Conservation (phyloP, 108 stramenopile species). For the Schizochytrium sp. region DNA sequence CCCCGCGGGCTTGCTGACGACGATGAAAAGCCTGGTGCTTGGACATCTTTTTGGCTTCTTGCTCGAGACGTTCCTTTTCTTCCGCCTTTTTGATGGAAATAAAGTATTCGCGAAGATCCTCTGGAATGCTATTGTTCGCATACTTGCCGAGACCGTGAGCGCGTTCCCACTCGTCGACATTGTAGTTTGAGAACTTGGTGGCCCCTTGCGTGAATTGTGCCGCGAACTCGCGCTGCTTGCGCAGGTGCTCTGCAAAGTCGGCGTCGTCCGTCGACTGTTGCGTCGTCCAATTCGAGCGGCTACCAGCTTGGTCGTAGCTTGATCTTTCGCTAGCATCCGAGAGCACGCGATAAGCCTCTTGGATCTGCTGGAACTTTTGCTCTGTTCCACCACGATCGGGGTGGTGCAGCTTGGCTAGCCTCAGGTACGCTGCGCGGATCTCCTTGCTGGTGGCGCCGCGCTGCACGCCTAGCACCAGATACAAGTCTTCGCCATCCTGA, state of each 20-base stretch:
- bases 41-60: not conserved
- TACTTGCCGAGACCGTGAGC: not conserved
- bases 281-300: not conserved
- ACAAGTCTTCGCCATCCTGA: not conserved
- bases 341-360: not conserved
- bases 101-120: not conserved
- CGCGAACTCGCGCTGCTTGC: not conserved
- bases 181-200: not conserved
- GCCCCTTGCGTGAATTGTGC: not conserved
- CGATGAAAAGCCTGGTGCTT: not conserved
- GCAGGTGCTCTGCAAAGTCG: not conserved
- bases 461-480: not conserved
- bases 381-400: not conserved
- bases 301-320: not conserved
- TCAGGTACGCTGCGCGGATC: not conserved
- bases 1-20: not conserved
- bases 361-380: not conserved
- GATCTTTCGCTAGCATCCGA: not conserved
- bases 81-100: not conserved
- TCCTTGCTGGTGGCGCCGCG: not conserved
- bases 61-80: not conserved
- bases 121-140: not conserved
- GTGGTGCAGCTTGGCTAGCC: constrained; percentile 8
- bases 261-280: not conserved
- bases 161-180: not conserved